These are phyloP conservation scores for Megacollybia marginata DNA, from an alignment of 768 basidiomycete genomes.

Conservation along the genomic window DNA sequence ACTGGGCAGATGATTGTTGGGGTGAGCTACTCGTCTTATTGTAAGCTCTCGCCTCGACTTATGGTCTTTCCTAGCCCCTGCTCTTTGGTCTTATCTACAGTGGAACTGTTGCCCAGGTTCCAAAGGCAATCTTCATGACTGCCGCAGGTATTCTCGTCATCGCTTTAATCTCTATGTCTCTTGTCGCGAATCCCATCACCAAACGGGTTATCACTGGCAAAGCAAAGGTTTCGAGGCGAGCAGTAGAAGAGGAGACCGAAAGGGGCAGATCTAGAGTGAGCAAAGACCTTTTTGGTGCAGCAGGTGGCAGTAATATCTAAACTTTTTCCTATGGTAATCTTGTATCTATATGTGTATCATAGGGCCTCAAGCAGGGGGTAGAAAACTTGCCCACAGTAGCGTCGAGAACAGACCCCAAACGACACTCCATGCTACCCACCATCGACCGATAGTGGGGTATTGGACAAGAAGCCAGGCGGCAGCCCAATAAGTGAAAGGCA, in stretches of 20 bases:
- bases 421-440: conserved; percentile 75
- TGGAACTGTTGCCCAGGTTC: conserved; percentile 56
- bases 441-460: conserved; percentile 36
- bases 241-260: conserved; percentile 20
- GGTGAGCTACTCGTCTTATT: conserved; percentile 16
- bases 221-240: conserved; percentile 12
- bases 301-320: conserved; percentile 3
- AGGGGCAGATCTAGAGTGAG: conserved; percentile 40
- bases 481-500: conserved; percentile 84
- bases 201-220: conserved; percentile 11
- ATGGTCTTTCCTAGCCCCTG: conserved; percentile 40
- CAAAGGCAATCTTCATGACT: conserved; percentile 61
- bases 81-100: conserved; percentile 70
- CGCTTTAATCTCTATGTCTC: conserved; percentile 26
- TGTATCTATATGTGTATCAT: no score
- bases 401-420: conserved; percentile 68
- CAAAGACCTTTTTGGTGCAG: conserved; percentile 29
- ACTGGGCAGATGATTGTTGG: conserved; percentile 60
- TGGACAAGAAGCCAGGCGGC: conserved; percentile 59
- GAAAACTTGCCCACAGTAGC: conserved; percentile 76
- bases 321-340: no score
- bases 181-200: conserved; percentile 33
- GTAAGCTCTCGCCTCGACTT: background rate
- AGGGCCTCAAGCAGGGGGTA: conserved; percentile 66
- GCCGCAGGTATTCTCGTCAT: conserved; percentile 44